Evolutionary conservation across 768 basidiomycete genomes (phyloP).

Genomic region (Gautieria morchelliformis): DNA sequence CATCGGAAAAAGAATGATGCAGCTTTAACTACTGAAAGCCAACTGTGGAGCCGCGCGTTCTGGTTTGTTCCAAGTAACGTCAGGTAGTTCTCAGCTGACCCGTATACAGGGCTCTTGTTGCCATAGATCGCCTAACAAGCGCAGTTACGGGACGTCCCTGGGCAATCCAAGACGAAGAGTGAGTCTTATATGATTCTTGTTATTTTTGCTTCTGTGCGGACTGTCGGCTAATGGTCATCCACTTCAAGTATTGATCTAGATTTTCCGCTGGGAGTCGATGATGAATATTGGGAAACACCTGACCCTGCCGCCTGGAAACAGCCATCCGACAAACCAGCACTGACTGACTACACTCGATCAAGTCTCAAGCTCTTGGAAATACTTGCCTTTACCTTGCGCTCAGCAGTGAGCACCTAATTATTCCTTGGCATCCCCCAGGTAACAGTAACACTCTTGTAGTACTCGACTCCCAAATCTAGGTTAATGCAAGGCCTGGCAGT

Average conservation of each 20-base stretch:
- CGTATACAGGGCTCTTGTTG: neutral
- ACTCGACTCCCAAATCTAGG: slow-evolving; percentile 57
- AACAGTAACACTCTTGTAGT: slow-evolving; percentile 29
- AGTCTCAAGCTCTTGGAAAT: slow-evolving; percentile 51
- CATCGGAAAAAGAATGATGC: slow-evolving; percentile 38
- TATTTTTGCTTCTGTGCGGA: neutral
- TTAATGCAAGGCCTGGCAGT: slow-evolving; percentile 40
- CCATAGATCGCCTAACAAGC: slow-evolving; percentile 22
- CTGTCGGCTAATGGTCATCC: too few relatives aligned
- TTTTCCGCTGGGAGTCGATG: slow-evolving; percentile 65
- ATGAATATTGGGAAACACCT: slow-evolving; percentile 61
- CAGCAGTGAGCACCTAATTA: slow-evolving; percentile 33
- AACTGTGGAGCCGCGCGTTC: slow-evolving; percentile 56
- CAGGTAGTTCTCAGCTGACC: too few relatives aligned
- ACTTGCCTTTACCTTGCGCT: slow-evolving; percentile 46
- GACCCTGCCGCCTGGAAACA: slow-evolving; percentile 59
- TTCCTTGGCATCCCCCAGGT: neutral
- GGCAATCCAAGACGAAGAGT: slow-evolving; percentile 68
- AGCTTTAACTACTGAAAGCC: slow-evolving; percentile 40
- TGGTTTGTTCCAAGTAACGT: slow-evolving; percentile 21
- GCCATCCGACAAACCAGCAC: slow-evolving; percentile 46
- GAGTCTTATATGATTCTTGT: slow-evolving; percentile 24
- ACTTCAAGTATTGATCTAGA: slow-evolving; percentile 58
- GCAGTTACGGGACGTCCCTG: slow-evolving; percentile 52
- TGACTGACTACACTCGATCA: slow-evolving; percentile 45